phyloP scores from a whole-genome alignment of 306 rosid species.

The Pyrus bretschneideri region DNA sequence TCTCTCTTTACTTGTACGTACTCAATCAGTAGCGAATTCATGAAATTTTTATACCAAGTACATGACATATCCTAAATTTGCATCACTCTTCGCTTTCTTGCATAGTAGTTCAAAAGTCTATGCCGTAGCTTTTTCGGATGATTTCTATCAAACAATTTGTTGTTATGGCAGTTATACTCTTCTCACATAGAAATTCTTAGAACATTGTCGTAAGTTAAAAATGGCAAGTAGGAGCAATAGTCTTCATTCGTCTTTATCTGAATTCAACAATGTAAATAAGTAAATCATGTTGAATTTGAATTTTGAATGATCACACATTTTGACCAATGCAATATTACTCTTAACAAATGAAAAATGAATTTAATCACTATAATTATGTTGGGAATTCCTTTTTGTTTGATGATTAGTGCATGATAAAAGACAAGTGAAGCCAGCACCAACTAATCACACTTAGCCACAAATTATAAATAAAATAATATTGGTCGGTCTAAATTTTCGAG shows the following conservation, averaged over 20 bases:
- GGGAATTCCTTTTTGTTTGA: background rate
- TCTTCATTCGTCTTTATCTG: background rate
- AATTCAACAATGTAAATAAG: background rate
- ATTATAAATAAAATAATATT: background rate
- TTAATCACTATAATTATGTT: background rate
- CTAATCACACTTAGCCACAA: constrained; percentile 21
- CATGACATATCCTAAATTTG: background rate
- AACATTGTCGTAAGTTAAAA: background rate
- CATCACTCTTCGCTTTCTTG: background rate
- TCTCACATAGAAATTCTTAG: background rate
- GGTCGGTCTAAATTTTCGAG: constrained; percentile 39
- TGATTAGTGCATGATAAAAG: constrained; percentile 13
- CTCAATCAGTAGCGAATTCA: no score
- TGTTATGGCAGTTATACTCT: background rate
- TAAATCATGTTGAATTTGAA: background rate
- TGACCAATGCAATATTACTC: background rate
- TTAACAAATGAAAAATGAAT: background rate
- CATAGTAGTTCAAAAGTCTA: background rate
- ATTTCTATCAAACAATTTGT: no score
- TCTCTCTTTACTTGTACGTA: background rate
- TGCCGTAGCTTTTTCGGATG: background rate
- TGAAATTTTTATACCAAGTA: background rate
- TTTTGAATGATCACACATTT: background rate
- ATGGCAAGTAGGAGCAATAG: background rate
- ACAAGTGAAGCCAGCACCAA: constrained; percentile 15